Base-by-base conservation (phyloP, 257 asterid species). In the Plectranthus barbatus region DNA sequence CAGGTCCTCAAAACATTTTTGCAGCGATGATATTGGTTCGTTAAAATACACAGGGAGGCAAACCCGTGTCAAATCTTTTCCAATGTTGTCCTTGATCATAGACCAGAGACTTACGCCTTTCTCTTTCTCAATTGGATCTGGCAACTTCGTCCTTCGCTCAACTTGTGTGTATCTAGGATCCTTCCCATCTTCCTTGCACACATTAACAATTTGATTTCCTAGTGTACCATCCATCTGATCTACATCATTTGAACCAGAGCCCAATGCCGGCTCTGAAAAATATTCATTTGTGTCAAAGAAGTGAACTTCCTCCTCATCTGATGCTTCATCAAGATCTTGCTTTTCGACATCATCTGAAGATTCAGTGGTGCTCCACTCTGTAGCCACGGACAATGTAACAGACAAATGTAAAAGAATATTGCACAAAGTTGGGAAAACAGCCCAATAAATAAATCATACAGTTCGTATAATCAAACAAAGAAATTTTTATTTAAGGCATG, bases 331-430 rank as follows among this genome's bases (percentile, higher is more conserved):
- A 46, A 84, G 85, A 70, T 86, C 94, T 74, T 79, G 98, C 76
- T 86, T 91, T 84, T 91, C 98, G 48, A 91, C 77, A 51, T 84
- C 98, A 64, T 91, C 98, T 31, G 96, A 79, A 71, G 96, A 91
- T 79, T 86, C 98, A 14, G 98, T 91, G 19, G 95, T 91, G 84
- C 98, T 88, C 91, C 94, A 86, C 75, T 84, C 98, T 91, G 83
- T 56, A 47, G 66, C 39, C 76, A 74, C 51, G 15, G 39, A 59
- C 13, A 12, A 41, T 29, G 42, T 70, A 11, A 72, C 41, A 45
- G 21, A 61, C 12, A 46, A 15, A 40, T 44, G 11, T 42, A n/a
- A 24, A 40, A 58, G 9, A 21, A 44, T 13, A 21, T 2, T 9
- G 7, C 21, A 44, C 3, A 40, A 10, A n/a, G 20, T 50, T 9